Conservation (phyloP, 306 rosid genomes). For the Cicer pinnatifidum region DNA sequence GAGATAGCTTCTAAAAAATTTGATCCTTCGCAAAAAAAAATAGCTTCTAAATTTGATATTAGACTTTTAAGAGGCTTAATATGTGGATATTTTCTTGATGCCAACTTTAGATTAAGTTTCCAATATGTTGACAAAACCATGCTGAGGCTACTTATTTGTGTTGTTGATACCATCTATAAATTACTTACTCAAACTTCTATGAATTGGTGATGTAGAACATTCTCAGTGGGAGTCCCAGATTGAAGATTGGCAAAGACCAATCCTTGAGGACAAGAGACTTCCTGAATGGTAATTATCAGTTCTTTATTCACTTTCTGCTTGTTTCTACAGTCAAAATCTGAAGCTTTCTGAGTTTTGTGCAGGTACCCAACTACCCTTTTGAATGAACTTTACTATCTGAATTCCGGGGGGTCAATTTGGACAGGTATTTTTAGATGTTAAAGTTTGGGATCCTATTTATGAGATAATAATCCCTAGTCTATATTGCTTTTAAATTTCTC, state of each 20-base stretch:
- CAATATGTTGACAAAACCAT: constrained; percentile 34
- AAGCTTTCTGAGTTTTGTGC: constrained; percentile 47
- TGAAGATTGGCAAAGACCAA: constrained; percentile 93
- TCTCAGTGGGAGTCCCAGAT: constrained; percentile 83
- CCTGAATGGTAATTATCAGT: constrained; percentile 84
- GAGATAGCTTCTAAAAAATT: constrained; percentile 34
- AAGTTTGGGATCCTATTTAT: constrained; percentile 23
- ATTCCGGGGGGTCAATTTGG: constrained; percentile 93
- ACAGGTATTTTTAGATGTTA: constrained; percentile 64
- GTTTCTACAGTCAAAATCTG: constrained; percentile 32
- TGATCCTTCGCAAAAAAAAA: neutral
- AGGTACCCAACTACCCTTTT: constrained; percentile 93
- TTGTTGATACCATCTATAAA: constrained; percentile 31
- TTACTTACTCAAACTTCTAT: constrained; percentile 32
- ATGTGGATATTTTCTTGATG: constrained; percentile 3
- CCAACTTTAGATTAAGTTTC: constrained; percentile 35
- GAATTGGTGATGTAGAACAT: constrained; percentile 59
- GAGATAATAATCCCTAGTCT: constrained; percentile 6
- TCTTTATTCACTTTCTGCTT: constrained; percentile 32
- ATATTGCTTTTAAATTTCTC: constrained; percentile 20
- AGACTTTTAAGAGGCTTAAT: constrained; percentile 36
- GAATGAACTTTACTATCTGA: constrained; percentile 89
- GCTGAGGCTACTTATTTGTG: constrained; percentile 21
- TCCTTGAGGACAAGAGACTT: constrained; percentile 86
- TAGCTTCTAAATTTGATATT: constrained; percentile 22